A percentile compares a stretch with the other conserved stretches of the same genome.
Evolutionary conservation across 257 asterid species (phyloP).

Genomic region (Solanum gracilifrons): DNA sequence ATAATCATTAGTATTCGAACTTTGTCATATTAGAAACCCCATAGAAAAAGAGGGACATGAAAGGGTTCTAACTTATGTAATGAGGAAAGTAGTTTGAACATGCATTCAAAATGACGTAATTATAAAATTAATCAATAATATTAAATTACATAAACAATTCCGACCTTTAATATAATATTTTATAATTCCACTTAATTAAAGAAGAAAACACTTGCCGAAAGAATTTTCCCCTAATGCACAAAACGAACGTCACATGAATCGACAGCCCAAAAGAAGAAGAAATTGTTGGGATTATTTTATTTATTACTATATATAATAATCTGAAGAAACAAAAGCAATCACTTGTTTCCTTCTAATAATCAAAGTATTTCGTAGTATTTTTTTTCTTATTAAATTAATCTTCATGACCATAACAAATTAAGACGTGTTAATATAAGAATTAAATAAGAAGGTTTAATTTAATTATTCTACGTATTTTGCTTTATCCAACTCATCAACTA

Average conservation of each 20-base stretch:
- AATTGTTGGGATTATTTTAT: neutral
- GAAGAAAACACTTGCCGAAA: conserved; percentile 18
- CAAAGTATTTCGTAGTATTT: neutral
- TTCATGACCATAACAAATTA: neutral
- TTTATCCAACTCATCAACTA: neutral
- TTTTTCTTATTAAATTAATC: neutral
- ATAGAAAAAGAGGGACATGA: neutral
- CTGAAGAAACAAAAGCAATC: conserved; percentile 6
- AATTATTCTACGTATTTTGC: neutral
- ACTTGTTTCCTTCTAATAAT: conserved; percentile 7
- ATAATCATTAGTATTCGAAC: neutral
- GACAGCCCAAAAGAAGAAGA: conserved; percentile 6
- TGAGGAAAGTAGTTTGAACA: conserved; percentile 13
- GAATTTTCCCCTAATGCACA: conserved; percentile 4
- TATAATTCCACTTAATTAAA: neutral
- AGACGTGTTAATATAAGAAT: neutral
- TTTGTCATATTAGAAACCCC: neutral
- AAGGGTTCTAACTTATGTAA: neutral
- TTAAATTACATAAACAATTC: neutral
- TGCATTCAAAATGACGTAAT: neutral
- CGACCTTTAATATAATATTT: neutral
- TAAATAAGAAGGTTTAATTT: neutral
- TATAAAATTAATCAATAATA: neutral
- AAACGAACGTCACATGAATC: conserved; percentile 7
- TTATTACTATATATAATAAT: neutral